Base-by-base conservation (phyloP, 2,329 filamentous ascomycete species). In the Grosmannia huntii region DNA sequence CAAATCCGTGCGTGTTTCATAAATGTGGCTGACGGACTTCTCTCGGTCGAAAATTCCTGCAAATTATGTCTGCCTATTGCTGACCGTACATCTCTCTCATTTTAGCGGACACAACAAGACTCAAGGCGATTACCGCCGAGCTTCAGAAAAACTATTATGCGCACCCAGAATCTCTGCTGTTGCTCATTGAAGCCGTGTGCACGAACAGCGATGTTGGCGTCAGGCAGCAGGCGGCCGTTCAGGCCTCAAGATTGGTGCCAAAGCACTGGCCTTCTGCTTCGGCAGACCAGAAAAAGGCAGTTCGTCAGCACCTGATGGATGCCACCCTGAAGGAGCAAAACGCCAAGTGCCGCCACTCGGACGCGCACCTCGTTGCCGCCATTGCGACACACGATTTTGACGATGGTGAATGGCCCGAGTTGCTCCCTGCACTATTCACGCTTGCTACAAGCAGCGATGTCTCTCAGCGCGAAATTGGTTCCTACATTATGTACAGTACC, bases 111-210 rank as follows among this genome's bases (percentile, higher is more conserved):
- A 96, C 90, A 64, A 84, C 89, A 66, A 84, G 85, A 73, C 85
- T 95, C 72, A 95, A 96, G 81, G 84, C 87, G 64, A 90, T 91
- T 62, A 99, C 92, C 21, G 84, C 87, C 60, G 85, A 90, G 67
- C 83, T 97, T 61, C 91, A 95, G 74, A 94, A 95, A 73, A 89
- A 88, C 74, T 97, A 89, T 79, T 97, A 95, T 77, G 85, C 84
- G 67, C 83, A 90, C 65, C 87, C 92, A 46, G 83, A 90, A 67
- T 89, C 90, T 19, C 83, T 97, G 59, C 80, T 92, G 58, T 84
- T 89, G 66, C 86, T 97, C 62, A 82, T 97, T 65, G 90, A 96
- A 74, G 85, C 96, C 67, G 81, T 95, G 65, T 87, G 90, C 66
- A 89, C 86, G 60, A 86, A 96, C 72, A 77, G 84, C 61, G 78